A percentile compares a stretch with the other conserved stretches of the same genome.
phyloP scores from a whole-genome alignment of 192 early-diverging fungal genomes.

The Backusella psychrophila region DNA sequence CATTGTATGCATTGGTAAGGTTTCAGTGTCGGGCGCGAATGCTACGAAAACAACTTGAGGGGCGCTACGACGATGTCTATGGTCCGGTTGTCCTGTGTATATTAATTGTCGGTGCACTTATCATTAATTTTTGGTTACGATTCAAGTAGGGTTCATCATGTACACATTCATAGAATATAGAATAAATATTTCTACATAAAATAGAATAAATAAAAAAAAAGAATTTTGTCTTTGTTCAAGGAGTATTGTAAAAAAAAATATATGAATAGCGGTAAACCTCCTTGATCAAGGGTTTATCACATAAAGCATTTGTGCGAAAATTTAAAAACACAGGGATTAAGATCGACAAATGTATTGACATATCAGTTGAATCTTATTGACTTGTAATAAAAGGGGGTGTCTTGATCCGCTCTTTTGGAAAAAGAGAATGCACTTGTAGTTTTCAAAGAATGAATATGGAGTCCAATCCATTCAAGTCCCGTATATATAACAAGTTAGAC shows the following conservation, averaged over 20 bases:
- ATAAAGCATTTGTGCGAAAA: background rate
- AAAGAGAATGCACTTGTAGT: no score
- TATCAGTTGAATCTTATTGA: no score
- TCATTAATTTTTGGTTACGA: conserved; percentile 15
- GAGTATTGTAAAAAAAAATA: background rate
- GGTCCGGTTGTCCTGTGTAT: conserved; percentile 72
- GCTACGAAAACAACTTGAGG: conserved; percentile 43
- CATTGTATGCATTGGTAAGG: conserved; percentile 18
- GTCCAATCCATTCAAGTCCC: no score
- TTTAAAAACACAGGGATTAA: background rate
- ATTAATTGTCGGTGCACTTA: conserved; percentile 59
- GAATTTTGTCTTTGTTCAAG: background rate
- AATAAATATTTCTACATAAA: background rate
- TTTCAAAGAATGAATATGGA: no score
- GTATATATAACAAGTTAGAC: no score
- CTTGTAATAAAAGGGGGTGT: no score
- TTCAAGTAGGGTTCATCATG: background rate
- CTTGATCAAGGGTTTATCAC: background rate
- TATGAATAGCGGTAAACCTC: background rate
- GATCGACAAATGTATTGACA: no score
- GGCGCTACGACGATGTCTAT: conserved; percentile 66
- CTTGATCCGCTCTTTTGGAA: no score
- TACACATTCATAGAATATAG: background rate
- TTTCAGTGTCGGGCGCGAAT: conserved; percentile 32
- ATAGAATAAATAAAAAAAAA: background rate